Base-by-base conservation (phyloP, 2,329 filamentous ascomycete species). In the Chalaropsis thielavioides region DNA sequence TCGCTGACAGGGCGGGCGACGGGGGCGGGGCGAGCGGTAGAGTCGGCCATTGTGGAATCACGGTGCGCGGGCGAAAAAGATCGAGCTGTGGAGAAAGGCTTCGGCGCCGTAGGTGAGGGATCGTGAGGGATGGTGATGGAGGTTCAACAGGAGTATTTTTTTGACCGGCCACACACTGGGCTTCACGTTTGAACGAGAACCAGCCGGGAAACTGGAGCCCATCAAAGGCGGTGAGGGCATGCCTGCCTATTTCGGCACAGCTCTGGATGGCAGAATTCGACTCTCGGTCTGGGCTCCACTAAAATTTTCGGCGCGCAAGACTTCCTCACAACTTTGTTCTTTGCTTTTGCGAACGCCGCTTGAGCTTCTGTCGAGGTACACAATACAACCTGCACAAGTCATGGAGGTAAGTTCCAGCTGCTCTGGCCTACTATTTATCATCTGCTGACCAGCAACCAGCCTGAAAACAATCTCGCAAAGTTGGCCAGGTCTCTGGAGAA, bases 1-100 rank as follows among this genome's bases (percentile, higher is more conserved):
- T 99, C 94, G 82, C 92, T 97, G 79, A 96, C 88, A 69, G 94
- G 92, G 77, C 90, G 85, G 76, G 87, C 82, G 74, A 88, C 69
- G 74, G 72, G 71, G 68, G 71, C 68, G 68, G 72, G 70, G 60
- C 60, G 60, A 40, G 67, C 70, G 80, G 79, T 78, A 76, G 76
- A 74, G 72, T 82, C 80, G 71, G 82, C 75, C 82, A 84, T 84
- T 72, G 71, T 77, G 73, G 51, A 65, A 64, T 54, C 19, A 27
- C 61, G 31, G 19, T 63, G 35, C 22, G 22, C 19, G 51, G 65
- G 56, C 27, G 43, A 58, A 40, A 59, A 54, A 56, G 58, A 61
- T 61, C 63, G 35, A 31, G 41, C 58, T 46, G 40, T 43, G 40
- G 59, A 59, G 59, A 64, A 41, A 54, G 41, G 59, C 63, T 56